Evolutionary conservation across 2,329 filamentous ascomycete genomes (phyloP).

Genomic region (Botrytis fragariae): DNA sequence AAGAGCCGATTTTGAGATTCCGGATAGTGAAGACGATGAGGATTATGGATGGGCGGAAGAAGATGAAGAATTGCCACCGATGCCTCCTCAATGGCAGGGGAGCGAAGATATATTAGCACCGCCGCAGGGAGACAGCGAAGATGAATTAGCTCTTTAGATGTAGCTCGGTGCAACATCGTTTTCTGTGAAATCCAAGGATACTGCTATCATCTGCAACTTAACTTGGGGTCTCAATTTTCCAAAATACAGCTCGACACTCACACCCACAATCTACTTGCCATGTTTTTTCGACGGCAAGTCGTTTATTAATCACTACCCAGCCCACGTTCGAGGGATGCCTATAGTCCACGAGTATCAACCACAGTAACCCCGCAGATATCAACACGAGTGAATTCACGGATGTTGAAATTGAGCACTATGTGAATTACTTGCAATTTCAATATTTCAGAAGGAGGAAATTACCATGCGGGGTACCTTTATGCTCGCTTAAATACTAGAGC

Average conservation of each 20-base stretch:
- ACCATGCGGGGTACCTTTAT: neutral
- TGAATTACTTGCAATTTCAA: neutral
- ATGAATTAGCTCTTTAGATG: conserved; percentile 25
- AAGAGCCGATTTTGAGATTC: conserved; percentile 58
- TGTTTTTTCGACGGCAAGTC: neutral
- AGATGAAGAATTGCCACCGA: conserved; percentile 55
- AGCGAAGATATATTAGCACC: conserved; percentile 60
- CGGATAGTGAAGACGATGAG: conserved; percentile 62
- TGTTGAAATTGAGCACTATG: neutral
- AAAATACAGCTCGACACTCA: neutral
- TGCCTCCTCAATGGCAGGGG: conserved; percentile 66
- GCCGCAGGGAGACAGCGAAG: conserved; percentile 28
- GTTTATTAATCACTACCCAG: neutral
- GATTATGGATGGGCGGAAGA: conserved; percentile 71
- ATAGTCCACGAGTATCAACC: neutral
- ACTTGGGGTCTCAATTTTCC: neutral
- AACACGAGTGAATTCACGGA: neutral
- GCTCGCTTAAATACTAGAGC: neutral
- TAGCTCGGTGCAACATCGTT: neutral
- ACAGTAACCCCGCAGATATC: neutral
- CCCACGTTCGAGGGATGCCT: neutral
- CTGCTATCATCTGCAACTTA: neutral
- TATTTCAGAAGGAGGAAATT: neutral
- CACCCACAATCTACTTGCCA: neutral
- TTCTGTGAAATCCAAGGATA: neutral